phyloP scores from a whole-genome alignment of 768 basidiomycete genomes.

The Naganishia randhawae region DNA sequence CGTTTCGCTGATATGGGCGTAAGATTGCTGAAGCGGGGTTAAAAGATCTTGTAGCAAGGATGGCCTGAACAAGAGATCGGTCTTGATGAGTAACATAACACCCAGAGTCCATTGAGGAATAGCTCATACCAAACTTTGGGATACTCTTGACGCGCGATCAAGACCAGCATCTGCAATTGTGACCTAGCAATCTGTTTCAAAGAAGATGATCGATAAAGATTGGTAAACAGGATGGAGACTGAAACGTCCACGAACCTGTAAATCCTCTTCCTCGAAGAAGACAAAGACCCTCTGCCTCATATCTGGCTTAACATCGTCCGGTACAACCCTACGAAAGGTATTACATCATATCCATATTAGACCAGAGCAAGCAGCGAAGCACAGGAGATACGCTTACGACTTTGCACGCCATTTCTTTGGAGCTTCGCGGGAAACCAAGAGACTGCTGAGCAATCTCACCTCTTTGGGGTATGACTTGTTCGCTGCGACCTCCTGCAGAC shows the following conservation, averaged over 20 bases:
- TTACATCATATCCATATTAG: constrained; percentile 16
- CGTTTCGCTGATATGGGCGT: constrained; percentile 31
- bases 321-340: constrained; percentile 29
- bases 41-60: constrained; percentile 44
- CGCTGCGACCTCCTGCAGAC: constrained; percentile 39
- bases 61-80: constrained; percentile 18
- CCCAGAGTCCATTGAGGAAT: too few relatives aligned
- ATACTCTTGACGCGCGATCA: constrained; percentile 45
- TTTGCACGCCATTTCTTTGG: constrained; percentile 50
- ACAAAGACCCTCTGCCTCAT: constrained; percentile 42
- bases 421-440: constrained; percentile 46
- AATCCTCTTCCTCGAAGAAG: constrained; percentile 46
- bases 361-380: not conserved
- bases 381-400: constrained; percentile 30
- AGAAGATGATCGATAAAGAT: not conserved
- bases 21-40: constrained; percentile 41
- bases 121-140: constrained; percentile 35
- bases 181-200: constrained; percentile 43
- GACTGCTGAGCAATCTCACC: constrained; percentile 41
- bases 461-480: constrained; percentile 37
- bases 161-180: constrained; percentile 43
- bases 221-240: not conserved
- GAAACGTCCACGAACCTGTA: constrained; percentile 30
- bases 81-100: not conserved
- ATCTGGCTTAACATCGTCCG: constrained; percentile 44